Conservation (phyloP, 2,329 filamentous ascomycete species). For the Cordyceps tenuipes region DNA sequence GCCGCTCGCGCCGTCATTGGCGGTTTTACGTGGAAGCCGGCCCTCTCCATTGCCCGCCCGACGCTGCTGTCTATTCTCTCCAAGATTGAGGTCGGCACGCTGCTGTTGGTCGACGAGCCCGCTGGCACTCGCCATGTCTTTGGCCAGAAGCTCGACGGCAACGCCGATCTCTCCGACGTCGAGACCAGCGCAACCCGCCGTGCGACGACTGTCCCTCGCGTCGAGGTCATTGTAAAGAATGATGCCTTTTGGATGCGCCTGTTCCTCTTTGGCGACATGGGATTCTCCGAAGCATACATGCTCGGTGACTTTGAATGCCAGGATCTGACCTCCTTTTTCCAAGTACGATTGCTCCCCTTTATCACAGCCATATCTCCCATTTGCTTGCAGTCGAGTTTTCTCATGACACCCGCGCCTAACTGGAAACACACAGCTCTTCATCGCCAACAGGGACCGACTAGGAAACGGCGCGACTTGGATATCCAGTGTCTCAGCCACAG, state of each 20-base stretch:
- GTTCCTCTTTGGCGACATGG: constrained; percentile 65
- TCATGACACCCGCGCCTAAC: not conserved
- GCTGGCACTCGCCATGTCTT: constrained; percentile 33
- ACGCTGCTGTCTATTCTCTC: constrained; percentile 37
- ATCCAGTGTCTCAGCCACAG: constrained; percentile 48
- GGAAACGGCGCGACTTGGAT: constrained; percentile 56
- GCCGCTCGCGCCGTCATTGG: constrained; percentile 34
- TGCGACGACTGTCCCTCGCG: constrained; percentile 29
- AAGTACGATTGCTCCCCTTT: constrained; percentile 32
- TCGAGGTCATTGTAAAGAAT: constrained; percentile 52
- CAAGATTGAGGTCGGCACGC: constrained; percentile 38
- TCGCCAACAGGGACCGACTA: constrained; percentile 56
- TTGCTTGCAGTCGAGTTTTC: not conserved
- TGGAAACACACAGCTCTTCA: constrained; percentile 48
- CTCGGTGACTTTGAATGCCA: constrained; percentile 60
- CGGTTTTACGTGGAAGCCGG: constrained; percentile 39
- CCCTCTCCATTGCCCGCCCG: constrained; percentile 36
- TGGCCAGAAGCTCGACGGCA: constrained; percentile 35
- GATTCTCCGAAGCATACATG: constrained; percentile 67
- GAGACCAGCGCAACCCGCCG: constrained; percentile 26
- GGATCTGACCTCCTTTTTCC: constrained; percentile 61
- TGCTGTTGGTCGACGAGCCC: constrained; percentile 40
- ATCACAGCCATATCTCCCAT: too few species aligned
- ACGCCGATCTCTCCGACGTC: constrained; percentile 28
- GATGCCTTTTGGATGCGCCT: constrained; percentile 64